Base-by-base conservation (phyloP, 2,329 filamentous ascomycete species). In the Rachicladosporium sp. region DNA sequence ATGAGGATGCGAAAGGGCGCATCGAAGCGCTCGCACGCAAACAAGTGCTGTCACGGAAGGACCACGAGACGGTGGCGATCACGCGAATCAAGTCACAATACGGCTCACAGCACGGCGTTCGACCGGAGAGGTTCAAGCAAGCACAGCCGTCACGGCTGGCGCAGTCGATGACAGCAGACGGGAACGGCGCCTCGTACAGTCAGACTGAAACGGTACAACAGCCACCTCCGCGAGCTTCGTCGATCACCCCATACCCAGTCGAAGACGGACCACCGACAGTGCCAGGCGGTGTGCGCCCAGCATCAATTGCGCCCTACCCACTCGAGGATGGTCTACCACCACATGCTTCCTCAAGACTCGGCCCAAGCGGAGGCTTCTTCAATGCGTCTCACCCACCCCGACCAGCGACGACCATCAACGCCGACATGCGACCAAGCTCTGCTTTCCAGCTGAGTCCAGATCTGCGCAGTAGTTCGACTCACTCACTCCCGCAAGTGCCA, bases 1-100 rank as follows among this genome's bases (percentile, higher is more conserved):
- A 96, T 62, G 82, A 83, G 51, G 91, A 98, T 61, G 91, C 91
- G 9, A 66, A 77, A 36, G 74, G 73, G 34, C 78, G 91, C 33
- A 76, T 98, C 42, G 84, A 94, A 36, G 87, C 84, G 37, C 78
- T 98, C 38, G 80, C 77, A 35, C 78, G 84, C 50, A 85, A 85
- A 61, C 83, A 83, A 8, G 51, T 58, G 3, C 69, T 96, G 35
- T 93, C 86, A 2, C 88, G 88, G 64, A 75, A 80, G 50, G 91
- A 96, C 54, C 91, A 98, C 58, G 89, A 96, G 60, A 85, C 87
- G 40, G 80, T 93, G 32, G 88, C 91, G 0, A 77, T 98, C 48
- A 81, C 77, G 37, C 77, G 82, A 38, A 96, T 98, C 67, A 93
- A 65, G 46, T 70, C 66, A 2, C 60, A 65, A 44, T 66, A 72